Evolutionary conservation across 345 rosid species (phyloP).

Genomic region (Brassica juncea): DNA sequence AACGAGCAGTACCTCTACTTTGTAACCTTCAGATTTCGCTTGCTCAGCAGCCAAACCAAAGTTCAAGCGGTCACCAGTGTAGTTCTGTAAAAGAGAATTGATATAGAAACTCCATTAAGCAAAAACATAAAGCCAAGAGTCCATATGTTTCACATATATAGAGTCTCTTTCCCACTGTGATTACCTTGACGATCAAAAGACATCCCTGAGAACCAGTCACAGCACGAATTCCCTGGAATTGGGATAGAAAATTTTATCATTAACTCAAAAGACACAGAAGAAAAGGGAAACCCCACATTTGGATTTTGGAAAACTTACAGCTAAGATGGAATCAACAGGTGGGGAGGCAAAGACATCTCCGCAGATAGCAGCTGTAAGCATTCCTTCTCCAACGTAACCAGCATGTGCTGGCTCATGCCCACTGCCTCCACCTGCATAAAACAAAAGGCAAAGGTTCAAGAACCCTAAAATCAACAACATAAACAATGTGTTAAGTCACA

Average conservation of each 20-base stretch:
- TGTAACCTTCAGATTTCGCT: slow-evolving; percentile 97
- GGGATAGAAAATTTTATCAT: no score
- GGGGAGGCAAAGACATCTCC: slow-evolving; percentile 97
- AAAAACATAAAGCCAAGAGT: slow-evolving; percentile 20
- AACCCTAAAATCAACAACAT: not conserved
- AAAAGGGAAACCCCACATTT: not conserved
- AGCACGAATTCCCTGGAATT: slow-evolving; percentile 82
- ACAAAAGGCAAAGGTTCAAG: slow-evolving; percentile 7
- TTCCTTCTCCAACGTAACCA: slow-evolving; percentile 99
- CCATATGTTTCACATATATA: not conserved
- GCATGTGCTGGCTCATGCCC: slow-evolving; percentile 99
- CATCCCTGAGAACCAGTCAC: slow-evolving; percentile 98
- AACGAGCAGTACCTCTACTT: slow-evolving; percentile 67
- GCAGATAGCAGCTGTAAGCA: slow-evolving; percentile 96
- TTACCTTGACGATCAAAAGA: slow-evolving; percentile 87
- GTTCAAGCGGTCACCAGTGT: slow-evolving; percentile 95
- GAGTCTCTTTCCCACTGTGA: not conserved
- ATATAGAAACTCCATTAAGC: slow-evolving; percentile 22
- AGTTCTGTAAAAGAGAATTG: slow-evolving; percentile 62
- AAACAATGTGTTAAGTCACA: not conserved
- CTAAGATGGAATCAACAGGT: slow-evolving; percentile 87
- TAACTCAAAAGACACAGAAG: not conserved
- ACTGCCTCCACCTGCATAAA: slow-evolving; percentile 84
- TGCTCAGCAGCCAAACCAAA: slow-evolving; percentile 99
- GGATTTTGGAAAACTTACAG: slow-evolving; percentile 53